These are phyloP conservation scores for Lolium rigidum DNA, from an alignment of 176 grass and related monocot species.

Conservation along the genomic window DNA sequence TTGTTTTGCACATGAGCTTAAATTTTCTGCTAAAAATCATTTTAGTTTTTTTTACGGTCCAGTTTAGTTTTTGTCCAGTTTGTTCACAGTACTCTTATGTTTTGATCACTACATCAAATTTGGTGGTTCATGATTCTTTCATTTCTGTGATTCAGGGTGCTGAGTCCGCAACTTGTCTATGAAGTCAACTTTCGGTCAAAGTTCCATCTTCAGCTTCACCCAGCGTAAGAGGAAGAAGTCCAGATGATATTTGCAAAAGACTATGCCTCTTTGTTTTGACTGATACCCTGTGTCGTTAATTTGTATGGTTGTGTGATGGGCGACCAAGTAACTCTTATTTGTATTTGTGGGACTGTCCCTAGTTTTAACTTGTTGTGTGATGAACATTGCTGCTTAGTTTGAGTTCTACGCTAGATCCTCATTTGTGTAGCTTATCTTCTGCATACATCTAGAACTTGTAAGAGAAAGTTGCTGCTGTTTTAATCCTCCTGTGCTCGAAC, in stretches of 20 bases:
- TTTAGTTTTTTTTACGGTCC: too few species aligned
- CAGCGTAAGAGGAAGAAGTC: neutral
- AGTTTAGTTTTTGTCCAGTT: neutral
- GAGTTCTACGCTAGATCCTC: neutral
- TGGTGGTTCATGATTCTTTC: neutral
- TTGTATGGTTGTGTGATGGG: neutral
- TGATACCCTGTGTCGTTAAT: neutral
- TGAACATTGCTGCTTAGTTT: neutral
- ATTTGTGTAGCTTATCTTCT: neutral
- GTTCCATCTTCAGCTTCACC: neutral
- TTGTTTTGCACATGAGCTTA: neutral
- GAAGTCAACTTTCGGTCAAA: neutral
- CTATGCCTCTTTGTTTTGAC: neutral
- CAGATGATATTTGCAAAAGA: neutral
- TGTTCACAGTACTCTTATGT: neutral
- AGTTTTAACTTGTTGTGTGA: too few species aligned
- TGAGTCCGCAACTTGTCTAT: neutral
- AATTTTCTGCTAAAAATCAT: neutral
- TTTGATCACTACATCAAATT: neutral
- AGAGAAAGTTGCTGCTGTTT: neutral
- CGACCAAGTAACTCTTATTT: neutral
- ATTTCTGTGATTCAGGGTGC: conserved; percentile 6
- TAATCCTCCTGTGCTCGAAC: neutral
- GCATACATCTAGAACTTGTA: neutral
- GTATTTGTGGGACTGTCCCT: neutral